Percentiles rank a stretch among this genome's conserved stretches.
These are phyloP conservation scores for Aplosporella prunicola DNA, from an alignment of 2,329 filamentous ascomycete species.

Conservation along the genomic window DNA sequence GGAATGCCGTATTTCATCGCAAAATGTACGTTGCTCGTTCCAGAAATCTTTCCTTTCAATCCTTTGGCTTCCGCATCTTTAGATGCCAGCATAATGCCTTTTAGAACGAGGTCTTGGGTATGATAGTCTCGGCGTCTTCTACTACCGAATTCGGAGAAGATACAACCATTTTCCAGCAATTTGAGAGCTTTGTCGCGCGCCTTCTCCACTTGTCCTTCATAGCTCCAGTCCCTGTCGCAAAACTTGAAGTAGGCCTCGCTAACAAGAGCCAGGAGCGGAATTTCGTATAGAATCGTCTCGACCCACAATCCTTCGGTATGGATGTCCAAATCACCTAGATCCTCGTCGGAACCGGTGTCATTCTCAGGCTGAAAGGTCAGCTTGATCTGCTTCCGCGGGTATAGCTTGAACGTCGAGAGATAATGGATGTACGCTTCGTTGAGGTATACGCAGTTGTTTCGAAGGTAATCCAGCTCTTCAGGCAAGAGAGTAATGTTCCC, in stretches of 20 bases:
- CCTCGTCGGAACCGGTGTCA: conserved; percentile 52
- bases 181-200: conserved; percentile 72
- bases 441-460: conserved; percentile 71
- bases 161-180: conserved; percentile 72
- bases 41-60: conserved; percentile 63
- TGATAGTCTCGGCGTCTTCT: conserved; percentile 85
- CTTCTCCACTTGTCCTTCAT: conserved; percentile 75
- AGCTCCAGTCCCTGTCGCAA: conserved; percentile 85
- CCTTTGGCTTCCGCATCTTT: conserved; percentile 58
- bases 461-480: conserved; percentile 73
- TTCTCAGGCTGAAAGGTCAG: conserved; percentile 49
- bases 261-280: conserved; percentile 80
- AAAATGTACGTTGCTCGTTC: conserved; percentile 94
- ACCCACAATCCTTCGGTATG: conserved; percentile 76
- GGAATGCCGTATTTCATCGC: conserved; percentile 83
- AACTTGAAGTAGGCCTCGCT: conserved; percentile 98
- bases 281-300: conserved; percentile 96
- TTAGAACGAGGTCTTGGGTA: conserved; percentile 85
- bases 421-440: conserved; percentile 68
- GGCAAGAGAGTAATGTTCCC: conserved; percentile 68
- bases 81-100: conserved; percentile 70
- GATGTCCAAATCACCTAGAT: conserved; percentile 65
- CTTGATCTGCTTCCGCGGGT: conserved; percentile 69
- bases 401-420: conserved; percentile 70
- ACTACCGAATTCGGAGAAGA: conserved; percentile 90